These are phyloP conservation scores for Ziziphus jujuba DNA, from an alignment of 306 rosid species.

Conservation along the genomic window DNA sequence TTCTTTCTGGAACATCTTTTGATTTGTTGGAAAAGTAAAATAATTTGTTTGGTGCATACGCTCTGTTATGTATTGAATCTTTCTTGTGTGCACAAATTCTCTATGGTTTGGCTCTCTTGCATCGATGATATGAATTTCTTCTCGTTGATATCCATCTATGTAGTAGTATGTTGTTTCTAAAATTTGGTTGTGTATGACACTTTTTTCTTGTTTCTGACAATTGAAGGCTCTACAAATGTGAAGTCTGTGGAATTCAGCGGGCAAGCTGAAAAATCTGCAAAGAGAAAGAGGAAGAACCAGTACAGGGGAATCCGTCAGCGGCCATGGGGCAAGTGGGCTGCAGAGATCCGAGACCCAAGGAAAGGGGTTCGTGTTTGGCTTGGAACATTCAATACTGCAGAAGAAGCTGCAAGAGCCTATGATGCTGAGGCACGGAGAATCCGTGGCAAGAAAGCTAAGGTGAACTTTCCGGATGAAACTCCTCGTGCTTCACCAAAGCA, in stretches of 20 bases:
- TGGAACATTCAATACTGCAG: conserved; percentile 97
- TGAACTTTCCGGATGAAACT: conserved; percentile 82
- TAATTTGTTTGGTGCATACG: background rate
- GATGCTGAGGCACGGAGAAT: conserved; percentile 93
- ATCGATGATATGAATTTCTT: background rate
- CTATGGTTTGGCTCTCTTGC: background rate
- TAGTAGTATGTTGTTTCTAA: background rate
- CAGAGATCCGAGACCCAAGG: conserved; percentile 95
- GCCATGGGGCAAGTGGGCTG: conserved; percentile 99
- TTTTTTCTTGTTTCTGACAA: conserved; percentile 11
- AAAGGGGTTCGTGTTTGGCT: conserved; percentile 99
- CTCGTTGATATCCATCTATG: background rate
- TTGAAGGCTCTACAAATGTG: conserved; percentile 48
- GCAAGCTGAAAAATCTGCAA: conserved; percentile 62
- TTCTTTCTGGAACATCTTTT: background rate
- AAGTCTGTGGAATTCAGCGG: conserved; percentile 53
- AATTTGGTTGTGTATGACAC: background rate
- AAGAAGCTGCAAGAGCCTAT: conserved; percentile 97
- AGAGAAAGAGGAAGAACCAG: conserved; percentile 85
- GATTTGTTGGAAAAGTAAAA: background rate
- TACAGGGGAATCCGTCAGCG: conserved; percentile 95
- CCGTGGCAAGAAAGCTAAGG: conserved; percentile 94
- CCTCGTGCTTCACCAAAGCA: conserved; percentile 41
- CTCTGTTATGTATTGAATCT: background rate
- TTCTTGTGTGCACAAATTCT: background rate